Base-by-base conservation (phyloP, 208 protist species). In the Crithidia brevicula region DNA sequence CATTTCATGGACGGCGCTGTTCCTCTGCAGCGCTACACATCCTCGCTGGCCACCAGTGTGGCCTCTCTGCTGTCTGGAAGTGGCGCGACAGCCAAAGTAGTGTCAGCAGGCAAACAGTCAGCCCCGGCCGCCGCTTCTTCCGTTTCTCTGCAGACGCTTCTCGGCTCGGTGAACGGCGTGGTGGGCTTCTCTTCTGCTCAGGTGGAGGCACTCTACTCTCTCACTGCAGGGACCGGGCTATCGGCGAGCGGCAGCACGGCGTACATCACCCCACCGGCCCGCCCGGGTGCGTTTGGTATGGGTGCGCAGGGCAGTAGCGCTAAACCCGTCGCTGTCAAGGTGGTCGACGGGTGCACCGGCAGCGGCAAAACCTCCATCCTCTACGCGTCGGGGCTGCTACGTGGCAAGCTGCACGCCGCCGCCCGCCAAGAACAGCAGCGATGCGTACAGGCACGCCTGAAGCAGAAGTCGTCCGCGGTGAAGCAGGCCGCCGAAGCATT, bases 291-390 rank as follows among this genome's bases (percentile, higher is more conserved):
- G 15, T 34, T n/a, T 11, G 16, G 57, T n/a, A 30, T 15, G 10
- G 53, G 45, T n/a, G 40, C 20, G 31, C 43, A 54, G 34, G 60
- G 52, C 22, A 49, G 23, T 22, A 22, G 40, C 33, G 13, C 42
- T 16, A 69, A 49, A 16, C 75, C 61, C n/a, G 49, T 65, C 9
- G 71, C 52, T 10, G 68, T 95, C 45, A 70, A 73, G 33, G 62
- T 79, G 27, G 68, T 89, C 30, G 78, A 85, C 22, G 89, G 89
- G 9, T 67, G 74, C 46, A 79, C 79, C 2, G 89, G 89, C 18
- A 91, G 85, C 49, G 90, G 90, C 16, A 93, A 93, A 60, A 91
- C 90, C 3, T 76, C 83, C 31, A 65, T 93, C 8, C 75, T 93
- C 30, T 77, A 80, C 53, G 82, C 90, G 11, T 68, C 75, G 1